phyloP scores from a whole-genome alignment of 2,329 filamentous ascomycete species.

The Diaporthe vaccinii region DNA sequence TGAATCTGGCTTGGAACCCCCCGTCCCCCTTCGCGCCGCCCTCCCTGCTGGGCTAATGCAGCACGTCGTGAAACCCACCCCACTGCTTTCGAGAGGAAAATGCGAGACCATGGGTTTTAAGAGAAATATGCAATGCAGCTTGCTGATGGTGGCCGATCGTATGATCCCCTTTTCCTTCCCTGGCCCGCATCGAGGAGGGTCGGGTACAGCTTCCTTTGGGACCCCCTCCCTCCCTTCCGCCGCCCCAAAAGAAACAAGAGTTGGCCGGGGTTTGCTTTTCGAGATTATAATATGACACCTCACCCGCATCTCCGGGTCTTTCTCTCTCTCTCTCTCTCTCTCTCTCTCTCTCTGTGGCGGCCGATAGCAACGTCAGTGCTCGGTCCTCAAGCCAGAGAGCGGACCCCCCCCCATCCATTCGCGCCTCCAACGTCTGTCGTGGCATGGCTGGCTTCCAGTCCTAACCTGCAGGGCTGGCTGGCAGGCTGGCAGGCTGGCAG shows the following conservation, averaged over 20 bases:
- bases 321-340: neutral
- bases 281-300: constrained; percentile 37
- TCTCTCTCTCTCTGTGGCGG: neutral
- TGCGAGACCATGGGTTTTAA: neutral
- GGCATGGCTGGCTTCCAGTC: constrained; percentile 22
- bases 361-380: constrained; percentile 5
- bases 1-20: neutral
- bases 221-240: neutral
- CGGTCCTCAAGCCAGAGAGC: neutral
- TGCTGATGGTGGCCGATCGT: constrained; percentile 25
- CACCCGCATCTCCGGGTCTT: constrained; percentile 30
- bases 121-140: constrained; percentile 5
- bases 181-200: constrained; percentile 29
- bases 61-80: constrained; percentile 12
- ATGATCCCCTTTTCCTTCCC: neutral
- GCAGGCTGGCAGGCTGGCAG: too few relatives aligned
- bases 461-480: neutral
- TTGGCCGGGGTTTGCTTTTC: constrained; percentile 5
- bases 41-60: neutral
- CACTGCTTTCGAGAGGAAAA: neutral
- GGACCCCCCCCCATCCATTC: neutral
- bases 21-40: neutral
- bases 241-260: neutral
- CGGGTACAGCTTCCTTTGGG: constrained; percentile 36
- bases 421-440: constrained; percentile 8